Base-by-base conservation (phyloP, 164 flowering plant species). In the Santalum album region DNA sequence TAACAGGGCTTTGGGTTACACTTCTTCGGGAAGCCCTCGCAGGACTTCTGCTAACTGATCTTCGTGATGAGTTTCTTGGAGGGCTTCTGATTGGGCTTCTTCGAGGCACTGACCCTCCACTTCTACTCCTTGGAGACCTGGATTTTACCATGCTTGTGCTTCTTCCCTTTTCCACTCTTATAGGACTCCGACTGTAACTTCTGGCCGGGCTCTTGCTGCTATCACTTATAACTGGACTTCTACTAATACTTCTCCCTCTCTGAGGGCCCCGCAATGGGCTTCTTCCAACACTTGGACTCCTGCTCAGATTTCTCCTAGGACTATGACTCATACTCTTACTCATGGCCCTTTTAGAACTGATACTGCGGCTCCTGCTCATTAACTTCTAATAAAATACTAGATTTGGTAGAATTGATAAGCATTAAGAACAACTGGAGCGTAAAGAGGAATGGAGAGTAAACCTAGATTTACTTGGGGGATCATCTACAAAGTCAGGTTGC, bases 291-390 rank as follows among this genome's bases (percentile, higher is more conserved):
- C 72, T 72, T 2, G 72, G 84, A 71, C 89, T 86, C 68, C 59
- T 79, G 82, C 85, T 81, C 64, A 55, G 52, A 59, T 74, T 73
- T 72, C 78, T 81, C 66, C 74, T 62, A 29, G 96, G 87, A 65
- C 91, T 81, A 58, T 78, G 74, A 77, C 89, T 86, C 87, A 81
- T 79, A 70, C 92, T 87, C 78, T 76, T 82, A 69, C 84, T 83
- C 70, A 68, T 51, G 43, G 75, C 49, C 76, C 76, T 79, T 63
- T 70, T 81, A 53, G 95, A 95, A 73, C 85, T 86, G 56, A 64
- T 42, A 73, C 95, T 91, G 51, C 72, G 72, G 74, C 96, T 91
- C 89, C 89, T 83, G 89, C 74, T 70, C 70, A 75, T 69, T 74
- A 76, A 71, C 63, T 65, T 70, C 55, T 29, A 73, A 62, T 74